Evolutionary conservation across 495 filamentous ascomycete genomes (phyloP).

Genomic region (Trichocladium antarcticum): DNA sequence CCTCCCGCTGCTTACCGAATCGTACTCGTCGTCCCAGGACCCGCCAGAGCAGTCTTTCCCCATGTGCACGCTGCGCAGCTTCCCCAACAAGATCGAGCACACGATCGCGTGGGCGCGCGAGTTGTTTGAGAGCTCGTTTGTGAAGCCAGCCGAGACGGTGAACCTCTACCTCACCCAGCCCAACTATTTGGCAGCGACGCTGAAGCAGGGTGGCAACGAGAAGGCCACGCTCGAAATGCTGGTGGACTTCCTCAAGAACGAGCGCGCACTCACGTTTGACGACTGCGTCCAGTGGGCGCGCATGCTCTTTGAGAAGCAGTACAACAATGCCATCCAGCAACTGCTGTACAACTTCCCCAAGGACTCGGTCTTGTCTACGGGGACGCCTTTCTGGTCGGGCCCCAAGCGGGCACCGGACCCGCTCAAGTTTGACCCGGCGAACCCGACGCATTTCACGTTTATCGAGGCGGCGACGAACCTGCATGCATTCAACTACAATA

Average conservation of each 20-base stretch:
- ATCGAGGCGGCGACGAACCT: constrained; percentile 81
- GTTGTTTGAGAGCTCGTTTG: constrained; percentile 86
- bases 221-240: constrained; percentile 89
- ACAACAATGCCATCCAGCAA: constrained; percentile 94
- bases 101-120: constrained; percentile 98
- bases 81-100: constrained; percentile 97
- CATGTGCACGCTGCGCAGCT: constrained; percentile 95
- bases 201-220: constrained; percentile 93
- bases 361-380: constrained; percentile 76
- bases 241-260: constrained; percentile 79
- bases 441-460: constrained; percentile 76
- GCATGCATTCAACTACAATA: constrained; percentile 95
- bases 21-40: constrained; percentile 96
- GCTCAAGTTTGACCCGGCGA: constrained; percentile 73
- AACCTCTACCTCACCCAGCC: constrained; percentile 89
- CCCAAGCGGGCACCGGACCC: constrained; percentile 94
- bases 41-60: constrained; percentile 98
- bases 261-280: constrained; percentile 85
- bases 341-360: constrained; percentile 96
- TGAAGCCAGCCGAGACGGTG: constrained; percentile 84
- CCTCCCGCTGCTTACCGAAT: constrained; percentile 82
- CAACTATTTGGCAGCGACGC: constrained; percentile 77
- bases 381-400: constrained; percentile 94
- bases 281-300: constrained; percentile 94
- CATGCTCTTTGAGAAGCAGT: constrained; percentile 88